Evolutionary conservation across 805 yeast genomes (phyloP), one percentile per base, ranked within the genome.

Genomic region (Pichia sporocuriosa): DNA sequence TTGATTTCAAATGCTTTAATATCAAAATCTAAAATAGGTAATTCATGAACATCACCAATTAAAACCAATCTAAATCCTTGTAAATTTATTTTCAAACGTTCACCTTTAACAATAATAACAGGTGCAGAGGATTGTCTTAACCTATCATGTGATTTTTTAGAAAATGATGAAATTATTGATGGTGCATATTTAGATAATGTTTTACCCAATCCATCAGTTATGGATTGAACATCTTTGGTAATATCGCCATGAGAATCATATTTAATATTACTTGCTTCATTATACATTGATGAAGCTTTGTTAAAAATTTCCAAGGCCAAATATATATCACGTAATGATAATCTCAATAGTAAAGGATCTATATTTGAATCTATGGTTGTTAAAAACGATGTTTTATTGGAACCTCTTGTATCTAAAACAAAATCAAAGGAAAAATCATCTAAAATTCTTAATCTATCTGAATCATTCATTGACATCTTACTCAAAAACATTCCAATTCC

Each of bases 41-140:
- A 68, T 57, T 89, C 97, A 56, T 88, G 93, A 34, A 85, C 81
- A 58, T 86, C 94, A 57, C 96, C 96, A 48, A 89, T 84, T 38
- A 89, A 64, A 2, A 89, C 94, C 36, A 88, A 60, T 47, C 96
- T 69, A 47, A 84, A 56, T 0, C 96, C 96, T 13, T 83, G 86
- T 45, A 86, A 60, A 35, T 75, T 75, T 0, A 81, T 81, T 32
- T 62, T 68, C 35, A 87, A 61, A 33, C 74, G 77, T 59, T 89
- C 97, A 1, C 82, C 84, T 45, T 75, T 75, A 6, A 85, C 65
- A 2, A 81, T 55, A 1, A 75, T 65, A 15, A 62, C 63, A 4
- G 68, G 57, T 21, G 56, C 59, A 4, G 46, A 43, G 3, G 46
- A 5, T 20, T 32, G 2, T 47, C 46, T 0, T 40, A 32, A 8